Evolutionary conservation across 345 rosid genomes (phyloP).

Genomic region (Cochlearia excelsa): DNA sequence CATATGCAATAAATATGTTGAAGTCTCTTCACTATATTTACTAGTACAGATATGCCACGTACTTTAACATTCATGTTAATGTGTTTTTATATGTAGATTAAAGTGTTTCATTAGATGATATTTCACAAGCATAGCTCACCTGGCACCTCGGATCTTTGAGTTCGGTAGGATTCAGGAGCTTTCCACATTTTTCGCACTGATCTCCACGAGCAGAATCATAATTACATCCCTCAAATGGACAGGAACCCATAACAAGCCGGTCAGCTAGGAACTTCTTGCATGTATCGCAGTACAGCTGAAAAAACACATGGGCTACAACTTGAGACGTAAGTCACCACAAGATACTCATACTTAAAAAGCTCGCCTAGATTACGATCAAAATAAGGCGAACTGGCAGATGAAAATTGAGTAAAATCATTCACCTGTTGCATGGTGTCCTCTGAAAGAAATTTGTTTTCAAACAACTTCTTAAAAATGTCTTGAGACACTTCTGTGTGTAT

Average conservation of each 20-base stretch:
- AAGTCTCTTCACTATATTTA: too few species aligned
- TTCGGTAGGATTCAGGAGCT: slow-evolving; percentile 87
- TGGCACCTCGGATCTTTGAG: slow-evolving; percentile 85
- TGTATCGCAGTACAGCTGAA: slow-evolving; percentile 80
- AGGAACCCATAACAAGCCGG: slow-evolving; percentile 86
- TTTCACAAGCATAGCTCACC: slow-evolving; percentile 40
- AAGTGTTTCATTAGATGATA: too few species aligned
- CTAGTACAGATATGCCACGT: too few species aligned
- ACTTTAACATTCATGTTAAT: too few species aligned
- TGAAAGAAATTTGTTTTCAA: slow-evolving; percentile 75
- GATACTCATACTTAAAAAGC: not conserved
- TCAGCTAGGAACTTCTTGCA: slow-evolving; percentile 86
- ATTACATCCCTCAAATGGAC: slow-evolving; percentile 71
- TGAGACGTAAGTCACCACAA: not conserved
- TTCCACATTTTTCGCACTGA: slow-evolving; percentile 93
- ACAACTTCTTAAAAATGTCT: slow-evolving; percentile 71
- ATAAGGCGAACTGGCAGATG: not conserved
- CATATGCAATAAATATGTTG: too few species aligned
- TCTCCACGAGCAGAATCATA: slow-evolving; percentile 94
- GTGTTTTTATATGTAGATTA: too few species aligned
- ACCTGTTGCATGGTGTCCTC: slow-evolving; percentile 93
- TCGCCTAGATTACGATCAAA: too few species aligned
- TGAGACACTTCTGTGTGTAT: slow-evolving; percentile 91
- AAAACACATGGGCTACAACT: slow-evolving; percentile 2
- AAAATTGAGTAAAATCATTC: slow-evolving; percentile 3